phyloP scores from a whole-genome alignment of 768 basidiomycete genomes.

The Hortiboletus flavorubellus region DNA sequence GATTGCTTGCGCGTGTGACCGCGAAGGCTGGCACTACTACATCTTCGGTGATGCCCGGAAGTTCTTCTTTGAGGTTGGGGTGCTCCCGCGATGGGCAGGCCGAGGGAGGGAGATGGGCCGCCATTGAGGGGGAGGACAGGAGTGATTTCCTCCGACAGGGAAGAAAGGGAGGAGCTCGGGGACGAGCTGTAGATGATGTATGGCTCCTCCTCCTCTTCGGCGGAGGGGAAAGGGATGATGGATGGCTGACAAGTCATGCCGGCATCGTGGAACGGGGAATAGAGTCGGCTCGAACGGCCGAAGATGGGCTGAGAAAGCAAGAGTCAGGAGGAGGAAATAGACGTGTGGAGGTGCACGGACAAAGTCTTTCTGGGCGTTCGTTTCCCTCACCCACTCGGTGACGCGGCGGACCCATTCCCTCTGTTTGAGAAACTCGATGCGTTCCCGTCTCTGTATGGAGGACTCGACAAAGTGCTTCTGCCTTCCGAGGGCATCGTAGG shows the following conservation, averaged over 20 bases:
- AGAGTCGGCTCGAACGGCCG: constrained; percentile 15
- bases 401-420: constrained; percentile 42
- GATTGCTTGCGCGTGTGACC: constrained; percentile 31
- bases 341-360: constrained; percentile 5
- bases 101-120: constrained; percentile 12
- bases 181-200: constrained; percentile 35
- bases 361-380: constrained; percentile 26
- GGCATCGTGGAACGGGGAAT: constrained; percentile 8
- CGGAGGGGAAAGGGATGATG: constrained; percentile 23
- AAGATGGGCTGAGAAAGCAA: constrained; percentile 13
- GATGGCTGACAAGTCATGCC: constrained; percentile 9
- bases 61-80: constrained; percentile 18
- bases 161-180: constrained; percentile 31
- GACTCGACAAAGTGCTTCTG: constrained; percentile 46
- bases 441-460: constrained; percentile 44
- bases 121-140: constrained; percentile 23
- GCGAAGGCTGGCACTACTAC: constrained; percentile 31
- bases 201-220: constrained; percentile 32
- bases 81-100: background rate
- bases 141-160: constrained; percentile 29
- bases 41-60: constrained; percentile 27
- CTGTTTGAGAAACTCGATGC: constrained; percentile 49
- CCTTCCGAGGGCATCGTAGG: constrained; percentile 43
- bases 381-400: constrained; percentile 36
- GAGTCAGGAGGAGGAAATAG: background rate